Evolutionary conservation across 139 green algal genomes (phyloP).

Genomic region (Pseudopediastrum boryanum): DNA sequence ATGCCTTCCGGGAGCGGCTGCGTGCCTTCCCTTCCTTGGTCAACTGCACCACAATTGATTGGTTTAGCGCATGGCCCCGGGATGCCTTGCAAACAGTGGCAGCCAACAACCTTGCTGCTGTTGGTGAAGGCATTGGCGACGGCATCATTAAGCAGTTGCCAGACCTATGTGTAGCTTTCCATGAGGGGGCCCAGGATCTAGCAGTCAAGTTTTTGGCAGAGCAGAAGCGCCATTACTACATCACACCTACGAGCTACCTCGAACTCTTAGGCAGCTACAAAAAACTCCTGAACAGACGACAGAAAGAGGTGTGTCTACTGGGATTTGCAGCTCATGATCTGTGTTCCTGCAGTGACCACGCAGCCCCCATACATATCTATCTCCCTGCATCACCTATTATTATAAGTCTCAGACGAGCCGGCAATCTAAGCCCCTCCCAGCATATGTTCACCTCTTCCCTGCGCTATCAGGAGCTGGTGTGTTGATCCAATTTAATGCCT

Average conservation of each 20-base stretch:
- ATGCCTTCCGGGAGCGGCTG: slow-evolving; percentile 75
- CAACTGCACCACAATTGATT: slow-evolving; percentile 86
- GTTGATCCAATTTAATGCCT: too few relatives aligned
- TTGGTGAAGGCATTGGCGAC: background rate
- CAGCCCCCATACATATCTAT: too few relatives aligned
- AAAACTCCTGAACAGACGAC: slow-evolving; percentile 56
- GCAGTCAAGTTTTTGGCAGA: slow-evolving; percentile 59
- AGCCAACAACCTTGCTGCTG: slow-evolving; percentile 51
- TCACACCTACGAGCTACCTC: slow-evolving; percentile 81
- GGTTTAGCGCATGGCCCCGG: slow-evolving; percentile 62
- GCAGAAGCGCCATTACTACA: slow-evolving; percentile 75
- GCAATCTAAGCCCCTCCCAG: too few relatives aligned
- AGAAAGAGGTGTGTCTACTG: slow-evolving; percentile 41
- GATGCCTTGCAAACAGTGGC: slow-evolving; percentile 63
- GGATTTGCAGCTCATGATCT: slow-evolving; percentile 9
- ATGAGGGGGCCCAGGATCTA: slow-evolving; percentile 57
- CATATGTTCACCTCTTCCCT: too few relatives aligned
- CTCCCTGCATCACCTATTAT: too few relatives aligned
- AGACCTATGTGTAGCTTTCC: slow-evolving; percentile 72
- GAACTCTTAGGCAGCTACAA: slow-evolving; percentile 79
- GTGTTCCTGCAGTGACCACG: background rate
- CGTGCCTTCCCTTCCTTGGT: slow-evolving; percentile 81
- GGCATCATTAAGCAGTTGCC: slow-evolving; percentile 48
- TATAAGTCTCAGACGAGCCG: too few relatives aligned
- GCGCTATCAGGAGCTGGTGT: too few relatives aligned